phyloP scores from a whole-genome alignment of 2,329 filamentous ascomycete genomes.

The Coniochaeta pulveracea region DNA sequence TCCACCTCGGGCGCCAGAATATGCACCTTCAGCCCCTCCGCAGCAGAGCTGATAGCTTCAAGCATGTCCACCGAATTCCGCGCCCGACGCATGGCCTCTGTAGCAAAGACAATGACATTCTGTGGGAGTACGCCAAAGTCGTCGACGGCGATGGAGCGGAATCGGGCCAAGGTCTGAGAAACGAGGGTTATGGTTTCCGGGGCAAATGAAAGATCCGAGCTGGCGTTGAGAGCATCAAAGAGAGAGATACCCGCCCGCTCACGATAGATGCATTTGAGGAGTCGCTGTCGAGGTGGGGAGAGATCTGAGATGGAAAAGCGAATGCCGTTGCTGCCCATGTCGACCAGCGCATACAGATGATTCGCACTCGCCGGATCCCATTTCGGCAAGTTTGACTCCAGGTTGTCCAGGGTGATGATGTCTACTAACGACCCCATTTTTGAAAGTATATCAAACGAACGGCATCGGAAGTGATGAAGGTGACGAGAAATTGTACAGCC shows the following conservation, averaged over 20 bases:
- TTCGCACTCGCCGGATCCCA: slow-evolving; percentile 34
- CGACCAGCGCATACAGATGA: slow-evolving; percentile 45
- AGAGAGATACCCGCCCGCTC: slow-evolving; percentile 73
- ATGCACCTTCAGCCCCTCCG: slow-evolving; percentile 54
- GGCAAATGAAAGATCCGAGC: slow-evolving; percentile 30
- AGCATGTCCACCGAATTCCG: slow-evolving; percentile 62
- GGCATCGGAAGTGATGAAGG: no score
- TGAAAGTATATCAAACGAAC: no score
- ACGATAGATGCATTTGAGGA: slow-evolving; percentile 67
- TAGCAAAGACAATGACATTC: slow-evolving; percentile 69
- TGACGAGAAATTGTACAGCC: no score
- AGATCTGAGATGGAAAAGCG: slow-evolving; percentile 83
- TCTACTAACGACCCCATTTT: slow-evolving; percentile 23
- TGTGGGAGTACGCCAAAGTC: slow-evolving; percentile 54
- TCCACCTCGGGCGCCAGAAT: slow-evolving; percentile 72
- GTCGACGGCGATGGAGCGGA: slow-evolving; percentile 54
- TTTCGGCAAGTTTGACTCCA: slow-evolving; percentile 32
- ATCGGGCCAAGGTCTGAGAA: slow-evolving; percentile 53
- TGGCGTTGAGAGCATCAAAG: slow-evolving; percentile 64
- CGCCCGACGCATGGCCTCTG: slow-evolving; percentile 78
- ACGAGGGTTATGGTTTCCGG: slow-evolving; percentile 52
- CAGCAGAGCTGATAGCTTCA: slow-evolving; percentile 46
- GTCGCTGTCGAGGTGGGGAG: slow-evolving; percentile 56
- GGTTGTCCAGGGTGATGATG: slow-evolving; percentile 40
- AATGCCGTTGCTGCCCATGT: slow-evolving; percentile 76